Conservation (phyloP, 257 asterid genomes). For the Solanum chmielewskii region DNA sequence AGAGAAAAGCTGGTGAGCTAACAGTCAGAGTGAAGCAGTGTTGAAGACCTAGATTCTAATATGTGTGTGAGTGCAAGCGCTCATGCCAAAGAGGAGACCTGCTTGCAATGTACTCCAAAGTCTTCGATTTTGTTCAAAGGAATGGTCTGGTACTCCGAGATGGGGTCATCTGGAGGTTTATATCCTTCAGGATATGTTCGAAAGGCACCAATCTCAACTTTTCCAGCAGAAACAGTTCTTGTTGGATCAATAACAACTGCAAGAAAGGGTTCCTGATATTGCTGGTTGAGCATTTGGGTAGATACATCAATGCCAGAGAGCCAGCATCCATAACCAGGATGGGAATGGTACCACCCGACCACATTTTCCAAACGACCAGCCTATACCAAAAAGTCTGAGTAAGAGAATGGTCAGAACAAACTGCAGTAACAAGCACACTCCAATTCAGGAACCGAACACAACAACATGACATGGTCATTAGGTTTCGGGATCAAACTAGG, state of each 20-base stretch:
- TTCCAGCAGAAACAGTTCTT: constrained; percentile 95
- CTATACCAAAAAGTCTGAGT: constrained; percentile 19
- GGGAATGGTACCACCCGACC: constrained; percentile 99
- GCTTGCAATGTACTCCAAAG: constrained; percentile 97
- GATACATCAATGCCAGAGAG: constrained; percentile 97
- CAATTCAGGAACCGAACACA: background rate
- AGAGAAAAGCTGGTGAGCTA: background rate
- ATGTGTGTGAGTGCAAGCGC: background rate
- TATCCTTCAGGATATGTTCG: constrained; percentile 95
- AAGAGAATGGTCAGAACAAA: background rate
- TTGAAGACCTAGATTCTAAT: background rate
- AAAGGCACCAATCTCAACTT: constrained; percentile 96
- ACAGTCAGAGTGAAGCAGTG: background rate
- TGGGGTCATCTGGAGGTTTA: constrained; percentile 91
- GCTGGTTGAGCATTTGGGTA: constrained; percentile 96
- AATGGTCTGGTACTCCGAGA: constrained; percentile 93
- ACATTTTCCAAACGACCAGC: constrained; percentile 95
- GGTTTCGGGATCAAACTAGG: background rate
- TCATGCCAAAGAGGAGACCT: constrained; percentile 30
- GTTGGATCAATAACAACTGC: constrained; percentile 99
- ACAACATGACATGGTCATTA: background rate
- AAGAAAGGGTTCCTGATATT: constrained; percentile 87
- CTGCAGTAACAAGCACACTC: background rate
- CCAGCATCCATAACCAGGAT: constrained; percentile 99
- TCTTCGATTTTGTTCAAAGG: constrained; percentile 97